These are phyloP conservation scores for Capsicum chinense DNA, from an alignment of 257 asterid genomes.

Conservation along the genomic window DNA sequence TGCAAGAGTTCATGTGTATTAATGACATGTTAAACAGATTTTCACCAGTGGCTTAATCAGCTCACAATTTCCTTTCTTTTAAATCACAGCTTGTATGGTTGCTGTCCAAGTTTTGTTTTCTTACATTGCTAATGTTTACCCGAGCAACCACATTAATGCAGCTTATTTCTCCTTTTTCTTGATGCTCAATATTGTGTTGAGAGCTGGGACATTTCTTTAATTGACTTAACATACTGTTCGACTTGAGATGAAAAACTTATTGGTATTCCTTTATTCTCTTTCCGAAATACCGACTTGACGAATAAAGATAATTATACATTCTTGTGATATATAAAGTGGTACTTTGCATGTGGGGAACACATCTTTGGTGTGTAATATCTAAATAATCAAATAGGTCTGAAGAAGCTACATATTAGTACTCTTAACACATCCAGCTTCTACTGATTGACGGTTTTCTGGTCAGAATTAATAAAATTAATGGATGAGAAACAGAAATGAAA, in stretches of 20 bases:
- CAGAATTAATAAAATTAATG: not conserved
- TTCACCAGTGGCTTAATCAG: conserved; percentile 40
- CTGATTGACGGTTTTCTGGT: not conserved
- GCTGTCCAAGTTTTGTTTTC: conserved; percentile 13
- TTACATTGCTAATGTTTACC: not conserved
- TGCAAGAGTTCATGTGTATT: conserved; percentile 66
- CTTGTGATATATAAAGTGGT: not conserved
- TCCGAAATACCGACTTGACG: conserved; percentile 3
- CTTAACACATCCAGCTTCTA: not conserved
- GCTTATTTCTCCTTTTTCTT: not conserved
- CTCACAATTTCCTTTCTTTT: conserved; percentile 10
- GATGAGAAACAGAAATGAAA: not conserved
- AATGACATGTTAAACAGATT: conserved; percentile 55
- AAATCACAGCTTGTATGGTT: not conserved
- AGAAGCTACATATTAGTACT: conserved; percentile 7
- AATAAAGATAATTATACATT: not conserved
- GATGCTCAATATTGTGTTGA: conserved; percentile 20
- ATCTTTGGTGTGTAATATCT: not conserved
- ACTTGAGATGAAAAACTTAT: not conserved
- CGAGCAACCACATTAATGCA: not conserved
- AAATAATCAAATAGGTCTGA: not conserved
- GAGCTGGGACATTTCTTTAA: not conserved
- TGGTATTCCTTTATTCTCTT: not conserved
- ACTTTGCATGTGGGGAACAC: conserved; percentile 18
- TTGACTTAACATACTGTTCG: not conserved